These are phyloP conservation scores for Ensete glaucum DNA, from an alignment of 176 grass and related monocot genomes.

Conservation along the genomic window DNA sequence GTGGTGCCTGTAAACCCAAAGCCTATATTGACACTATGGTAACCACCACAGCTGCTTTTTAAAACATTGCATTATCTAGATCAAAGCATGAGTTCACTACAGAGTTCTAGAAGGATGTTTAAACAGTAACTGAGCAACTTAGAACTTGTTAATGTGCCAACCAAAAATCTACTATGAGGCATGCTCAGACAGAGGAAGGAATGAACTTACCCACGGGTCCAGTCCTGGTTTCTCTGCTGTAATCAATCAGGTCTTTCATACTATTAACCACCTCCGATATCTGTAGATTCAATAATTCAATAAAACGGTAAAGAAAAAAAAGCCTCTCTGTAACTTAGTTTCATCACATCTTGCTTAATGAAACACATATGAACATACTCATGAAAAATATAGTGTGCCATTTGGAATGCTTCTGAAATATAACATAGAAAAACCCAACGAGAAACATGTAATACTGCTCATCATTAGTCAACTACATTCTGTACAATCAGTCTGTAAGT, in stretches of 20 bases:
- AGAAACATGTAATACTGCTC: no score
- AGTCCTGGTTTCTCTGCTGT: slow-evolving; percentile 21
- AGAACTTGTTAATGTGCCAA: no score
- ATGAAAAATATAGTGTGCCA: background rate
- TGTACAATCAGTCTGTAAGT: no score
- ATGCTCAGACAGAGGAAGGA: background rate
- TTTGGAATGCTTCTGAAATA: background rate
- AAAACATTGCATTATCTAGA: background rate
- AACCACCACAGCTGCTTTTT: no score
- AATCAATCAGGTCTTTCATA: slow-evolving; percentile 26
- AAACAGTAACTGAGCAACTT: background rate
- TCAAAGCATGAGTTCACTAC: background rate
- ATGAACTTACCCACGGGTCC: slow-evolving; percentile 18
- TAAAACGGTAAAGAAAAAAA: background rate
- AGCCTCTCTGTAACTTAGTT: background rate
- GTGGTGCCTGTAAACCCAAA: no score
- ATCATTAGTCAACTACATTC: background rate
- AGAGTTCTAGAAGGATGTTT: background rate
- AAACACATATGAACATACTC: background rate
- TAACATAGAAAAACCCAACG: no score
- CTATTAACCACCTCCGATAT: slow-evolving; percentile 23
- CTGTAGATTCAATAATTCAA: slow-evolving; percentile 4
- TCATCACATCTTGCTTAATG: background rate
- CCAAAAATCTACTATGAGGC: background rate
- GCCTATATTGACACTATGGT: no score